Evolutionary conservation across 163 green algal species (phyloP).

Genomic region (Chloroidium sp.): DNA sequence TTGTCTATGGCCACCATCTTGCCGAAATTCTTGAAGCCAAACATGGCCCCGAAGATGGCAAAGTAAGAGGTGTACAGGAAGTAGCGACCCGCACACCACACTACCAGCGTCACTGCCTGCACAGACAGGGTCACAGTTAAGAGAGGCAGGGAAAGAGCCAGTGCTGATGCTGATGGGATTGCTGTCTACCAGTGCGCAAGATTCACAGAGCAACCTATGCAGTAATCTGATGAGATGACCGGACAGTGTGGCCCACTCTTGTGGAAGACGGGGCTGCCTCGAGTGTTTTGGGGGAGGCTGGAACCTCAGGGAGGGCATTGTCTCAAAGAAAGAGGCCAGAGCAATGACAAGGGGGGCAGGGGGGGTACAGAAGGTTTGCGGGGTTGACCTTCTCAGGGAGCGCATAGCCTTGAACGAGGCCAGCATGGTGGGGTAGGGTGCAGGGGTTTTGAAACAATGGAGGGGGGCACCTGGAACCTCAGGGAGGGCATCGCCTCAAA

Average conservation of each 20-base stretch:
- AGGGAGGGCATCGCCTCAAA: slow-evolving; percentile 42
- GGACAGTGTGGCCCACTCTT: too few relatives aligned
- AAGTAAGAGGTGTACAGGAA: slow-evolving; percentile 61
- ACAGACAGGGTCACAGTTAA: background rate
- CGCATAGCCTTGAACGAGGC: too few relatives aligned
- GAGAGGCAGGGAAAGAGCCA: too few relatives aligned
- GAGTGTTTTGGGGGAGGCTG: slow-evolving; percentile 15
- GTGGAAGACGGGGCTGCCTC: too few relatives aligned
- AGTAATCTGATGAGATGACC: too few relatives aligned
- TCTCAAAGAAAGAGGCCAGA: slow-evolving; percentile 31
- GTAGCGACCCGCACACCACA: slow-evolving; percentile 46
- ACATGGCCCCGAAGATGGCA: slow-evolving; percentile 55
- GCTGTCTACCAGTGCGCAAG: too few relatives aligned
- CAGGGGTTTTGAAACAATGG: too few relatives aligned
- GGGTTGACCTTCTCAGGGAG: too few relatives aligned
- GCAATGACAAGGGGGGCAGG: slow-evolving; percentile 42
- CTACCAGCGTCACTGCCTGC: slow-evolving; percentile 36
- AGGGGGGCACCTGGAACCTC: slow-evolving; percentile 27
- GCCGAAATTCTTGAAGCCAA: slow-evolving; percentile 56
- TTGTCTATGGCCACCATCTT: slow-evolving; percentile 58
- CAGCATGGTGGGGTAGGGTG: too few relatives aligned
- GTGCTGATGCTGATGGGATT: too few relatives aligned
- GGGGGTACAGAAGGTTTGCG: background rate
- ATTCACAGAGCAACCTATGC: too few relatives aligned
- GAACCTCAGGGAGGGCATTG: slow-evolving; percentile 35